Evolutionary conservation across 345 rosid genomes (phyloP), one percentile per base, ranked within the genome.

Genomic region (Viola odorata): DNA sequence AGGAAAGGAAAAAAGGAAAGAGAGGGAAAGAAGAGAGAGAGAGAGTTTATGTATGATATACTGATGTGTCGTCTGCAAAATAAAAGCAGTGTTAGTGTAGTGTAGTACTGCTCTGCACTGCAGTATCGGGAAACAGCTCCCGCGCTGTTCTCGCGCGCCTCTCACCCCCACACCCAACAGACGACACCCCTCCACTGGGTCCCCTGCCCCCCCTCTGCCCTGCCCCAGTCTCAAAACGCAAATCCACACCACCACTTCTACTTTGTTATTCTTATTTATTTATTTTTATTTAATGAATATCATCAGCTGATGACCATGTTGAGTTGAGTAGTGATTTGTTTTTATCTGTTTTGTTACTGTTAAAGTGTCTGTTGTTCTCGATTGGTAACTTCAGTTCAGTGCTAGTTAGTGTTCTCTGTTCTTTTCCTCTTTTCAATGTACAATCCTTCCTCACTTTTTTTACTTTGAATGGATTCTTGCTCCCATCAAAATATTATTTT

Each of bases 111-210:
- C 32, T 0, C 32, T 23, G 32, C 32, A 23, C 32, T 23, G 32
- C 32, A 23, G 32, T 23, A 23, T 70, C 68, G 71, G 76, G 71
- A 72, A 72, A 72, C 76, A 72, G 76, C 76, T 72, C 76, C 71
- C 71, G 71, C 76, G 76, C 71, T 72, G 76, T 72, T 72, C 51
- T 50, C 76, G 76, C 71, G 76, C 76, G 76, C 76, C 71, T 66
- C 75, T 64, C 49, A 57, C 64, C 55, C 48, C 32, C 32, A 23
- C 32, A 23, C 32, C 0, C 16, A 9, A 48, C 47, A 41, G 17
- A 38, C 48, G 54, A 61, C 63, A 13, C 4, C 58, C 54, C 64
- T 4, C 3, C 11, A 3, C 11, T 12, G 53, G 59, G 23, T 12
- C 59, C 67, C 17, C 57, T 52, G 55, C 55, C 32, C 12, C 23